These are phyloP conservation scores for Ascochyta pisi DNA, from an alignment of 2,329 filamentous ascomycete genomes.

Conservation along the genomic window DNA sequence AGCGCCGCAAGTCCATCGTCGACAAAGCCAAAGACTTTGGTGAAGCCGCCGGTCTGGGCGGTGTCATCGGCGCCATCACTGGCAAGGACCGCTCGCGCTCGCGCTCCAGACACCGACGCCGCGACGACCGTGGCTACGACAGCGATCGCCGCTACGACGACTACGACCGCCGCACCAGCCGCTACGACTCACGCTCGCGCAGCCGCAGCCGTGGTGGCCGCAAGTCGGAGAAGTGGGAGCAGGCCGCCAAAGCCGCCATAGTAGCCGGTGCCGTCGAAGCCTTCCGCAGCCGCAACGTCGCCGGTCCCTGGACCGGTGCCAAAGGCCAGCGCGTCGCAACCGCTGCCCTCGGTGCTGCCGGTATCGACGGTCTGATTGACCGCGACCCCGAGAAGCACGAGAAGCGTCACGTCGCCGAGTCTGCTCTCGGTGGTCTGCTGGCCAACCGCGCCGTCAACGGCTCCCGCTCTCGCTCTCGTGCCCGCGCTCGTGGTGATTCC, in stretches of 20 bases:
- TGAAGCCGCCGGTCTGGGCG: constrained; percentile 65
- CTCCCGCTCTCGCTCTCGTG: constrained; percentile 66
- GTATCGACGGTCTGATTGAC: constrained; percentile 78
- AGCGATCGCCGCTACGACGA: constrained; percentile 46
- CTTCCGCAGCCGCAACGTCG: constrained; percentile 86
- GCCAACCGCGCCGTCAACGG: constrained; percentile 88
- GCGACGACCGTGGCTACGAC: constrained; percentile 59
- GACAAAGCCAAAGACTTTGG: constrained; percentile 63
- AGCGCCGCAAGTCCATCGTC: constrained; percentile 64
- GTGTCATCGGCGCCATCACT: constrained; percentile 57
- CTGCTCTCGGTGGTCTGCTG: constrained; percentile 86
- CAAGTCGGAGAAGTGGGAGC: constrained; percentile 65
- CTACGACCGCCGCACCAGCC: constrained; percentile 42
- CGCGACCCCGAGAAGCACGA: constrained; percentile 73
- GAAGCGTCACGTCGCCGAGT: constrained; percentile 83
- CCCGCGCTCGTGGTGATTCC: constrained; percentile 51
- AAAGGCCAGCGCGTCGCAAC: constrained; percentile 93
- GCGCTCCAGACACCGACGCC: constrained; percentile 56
- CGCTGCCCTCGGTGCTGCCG: constrained; percentile 82
- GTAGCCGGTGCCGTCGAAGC: constrained; percentile 91
- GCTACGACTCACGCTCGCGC: constrained; percentile 63
- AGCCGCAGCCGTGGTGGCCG: constrained; percentile 56
- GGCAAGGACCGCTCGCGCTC: constrained; percentile 66
- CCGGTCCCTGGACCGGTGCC: constrained; percentile 86
- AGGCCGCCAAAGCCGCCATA: constrained; percentile 89